Evolutionary conservation across 441 rosid genomes (phyloP).

Genomic region (Biscutella auriculata): DNA sequence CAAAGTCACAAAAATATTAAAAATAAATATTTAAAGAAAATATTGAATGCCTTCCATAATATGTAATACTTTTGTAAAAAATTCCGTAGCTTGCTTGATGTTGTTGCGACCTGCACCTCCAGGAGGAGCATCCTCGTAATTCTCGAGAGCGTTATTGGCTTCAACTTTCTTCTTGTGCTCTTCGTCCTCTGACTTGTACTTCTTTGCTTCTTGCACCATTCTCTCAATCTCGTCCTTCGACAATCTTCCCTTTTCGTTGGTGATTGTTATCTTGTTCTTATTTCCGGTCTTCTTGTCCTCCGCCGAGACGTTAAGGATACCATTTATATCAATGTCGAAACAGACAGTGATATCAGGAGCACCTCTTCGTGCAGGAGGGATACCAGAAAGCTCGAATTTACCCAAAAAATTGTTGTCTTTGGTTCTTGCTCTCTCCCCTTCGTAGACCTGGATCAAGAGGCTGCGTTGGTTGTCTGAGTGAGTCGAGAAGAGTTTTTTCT

Average conservation of each 20-base stretch:
- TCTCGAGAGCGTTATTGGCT: conserved; percentile 47
- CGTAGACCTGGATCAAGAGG: conserved; percentile 50
- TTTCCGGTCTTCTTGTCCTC: conserved; percentile 58
- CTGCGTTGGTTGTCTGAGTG: conserved; percentile 50
- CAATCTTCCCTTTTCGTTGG: conserved; percentile 54
- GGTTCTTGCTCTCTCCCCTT: conserved; percentile 56
- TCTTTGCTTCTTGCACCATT: conserved; percentile 62
- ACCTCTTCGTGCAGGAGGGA: conserved; percentile 51
- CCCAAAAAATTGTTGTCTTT: conserved; percentile 51
- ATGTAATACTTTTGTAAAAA: too few species aligned
- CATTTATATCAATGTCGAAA: conserved; percentile 48
- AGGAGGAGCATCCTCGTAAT: too few species aligned
- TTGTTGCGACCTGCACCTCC: too few species aligned
- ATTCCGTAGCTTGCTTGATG: too few species aligned
- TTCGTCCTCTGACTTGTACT: conserved; percentile 51
- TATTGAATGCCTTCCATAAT: too few species aligned
- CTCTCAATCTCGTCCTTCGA: conserved; percentile 54
- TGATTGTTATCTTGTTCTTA: conserved; percentile 56
- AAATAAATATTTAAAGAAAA: too few species aligned
- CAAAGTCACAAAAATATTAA: too few species aligned
- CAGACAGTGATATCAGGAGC: conserved; percentile 58
- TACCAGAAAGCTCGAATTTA: conserved; percentile 48
- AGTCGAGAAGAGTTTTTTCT: conserved; percentile 51
- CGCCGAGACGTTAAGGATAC: conserved; percentile 55
- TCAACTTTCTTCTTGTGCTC: conserved; percentile 52